phyloP scores from a whole-genome alignment of 176 grass and related monocot genomes.

The Triticum urartu region DNA sequence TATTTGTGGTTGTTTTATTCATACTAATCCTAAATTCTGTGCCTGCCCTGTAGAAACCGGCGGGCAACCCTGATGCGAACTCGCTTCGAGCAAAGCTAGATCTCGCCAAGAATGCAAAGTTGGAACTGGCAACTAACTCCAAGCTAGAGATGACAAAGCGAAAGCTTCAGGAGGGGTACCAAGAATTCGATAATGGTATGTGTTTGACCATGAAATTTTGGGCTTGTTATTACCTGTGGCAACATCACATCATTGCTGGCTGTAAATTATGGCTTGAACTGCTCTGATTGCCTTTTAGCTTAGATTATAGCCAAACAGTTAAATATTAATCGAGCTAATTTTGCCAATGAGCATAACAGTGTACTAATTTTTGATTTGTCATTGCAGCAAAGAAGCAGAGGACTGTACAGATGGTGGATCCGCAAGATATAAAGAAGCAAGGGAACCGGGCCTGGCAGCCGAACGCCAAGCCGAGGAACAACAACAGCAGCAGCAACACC shows the following conservation, averaged over 20 bases:
- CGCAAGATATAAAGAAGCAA: conserved; percentile 59
- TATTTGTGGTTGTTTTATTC: background rate
- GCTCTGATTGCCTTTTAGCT: background rate
- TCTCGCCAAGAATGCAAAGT: conserved; percentile 40
- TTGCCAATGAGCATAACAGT: background rate
- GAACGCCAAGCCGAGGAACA: conserved; percentile 44
- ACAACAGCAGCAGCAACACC: conserved; percentile 15
- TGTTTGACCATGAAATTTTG: background rate
- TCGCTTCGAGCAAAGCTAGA: conserved; percentile 50
- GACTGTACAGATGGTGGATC: conserved; percentile 60
- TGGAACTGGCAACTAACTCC: conserved; percentile 14
- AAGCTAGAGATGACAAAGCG: conserved; percentile 56
- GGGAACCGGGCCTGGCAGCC: conserved; percentile 38
- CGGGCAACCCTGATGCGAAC: conserved; percentile 23
- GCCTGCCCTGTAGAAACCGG: conserved; percentile 14
- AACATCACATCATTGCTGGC: background rate
- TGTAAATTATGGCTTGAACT: background rate
- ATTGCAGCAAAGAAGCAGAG: conserved; percentile 74
- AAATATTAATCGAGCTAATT: background rate
- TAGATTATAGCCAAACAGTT: background rate
- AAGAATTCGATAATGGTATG: conserved; percentile 65
- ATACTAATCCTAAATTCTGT: background rate
- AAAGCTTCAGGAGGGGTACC: conserved; percentile 75
- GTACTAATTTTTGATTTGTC: background rate
- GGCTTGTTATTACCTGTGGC: background rate